phyloP scores from a whole-genome alignment of 768 basidiomycete species.

The Pholiota molesta region DNA sequence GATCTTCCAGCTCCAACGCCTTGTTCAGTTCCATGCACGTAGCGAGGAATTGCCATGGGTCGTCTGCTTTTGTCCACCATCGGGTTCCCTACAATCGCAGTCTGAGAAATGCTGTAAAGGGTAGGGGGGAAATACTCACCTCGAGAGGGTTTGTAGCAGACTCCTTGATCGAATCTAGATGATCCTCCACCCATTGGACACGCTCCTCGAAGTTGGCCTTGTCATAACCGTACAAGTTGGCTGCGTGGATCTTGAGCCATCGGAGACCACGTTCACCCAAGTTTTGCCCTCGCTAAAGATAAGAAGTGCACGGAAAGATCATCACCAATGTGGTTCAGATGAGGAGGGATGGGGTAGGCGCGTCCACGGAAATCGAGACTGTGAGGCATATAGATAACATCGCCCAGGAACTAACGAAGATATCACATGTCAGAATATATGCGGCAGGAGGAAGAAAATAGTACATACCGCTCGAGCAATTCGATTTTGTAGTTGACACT shows the following conservation, averaged over 20 bases:
- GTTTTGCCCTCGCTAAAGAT: conserved; percentile 80
- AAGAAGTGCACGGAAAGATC: conserved; percentile 90
- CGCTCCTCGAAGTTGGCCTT: conserved; percentile 95
- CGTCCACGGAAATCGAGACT: conserved; percentile 98
- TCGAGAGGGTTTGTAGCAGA: conserved; percentile 80
- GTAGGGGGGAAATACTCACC: conserved; percentile 40
- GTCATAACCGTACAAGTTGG: conserved; percentile 92
- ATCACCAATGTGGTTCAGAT: conserved; percentile 94
- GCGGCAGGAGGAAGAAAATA: background rate
- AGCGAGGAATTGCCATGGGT: conserved; percentile 97
- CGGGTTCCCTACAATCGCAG: conserved; percentile 53
- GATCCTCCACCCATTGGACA: conserved; percentile 73
- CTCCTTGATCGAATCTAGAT: conserved; percentile 79
- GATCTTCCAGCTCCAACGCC: conserved; percentile 75
- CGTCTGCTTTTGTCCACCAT: conserved; percentile 94
- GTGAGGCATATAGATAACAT: conserved; percentile 90
- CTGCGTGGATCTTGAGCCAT: conserved; percentile 95
- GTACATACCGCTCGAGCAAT: conserved; percentile 84
- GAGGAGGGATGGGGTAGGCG: conserved; percentile 95
- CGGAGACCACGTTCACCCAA: conserved; percentile 84
- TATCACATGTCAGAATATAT: conserved; percentile 5
- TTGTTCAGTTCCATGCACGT: conserved; percentile 87
- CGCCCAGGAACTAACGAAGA: conserved; percentile 72
- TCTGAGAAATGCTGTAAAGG: background rate
- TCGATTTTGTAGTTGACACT: conserved; percentile 96